Conservation (phyloP, 2,329 filamentous ascomycete species). For the Cercospora sp. region DNA sequence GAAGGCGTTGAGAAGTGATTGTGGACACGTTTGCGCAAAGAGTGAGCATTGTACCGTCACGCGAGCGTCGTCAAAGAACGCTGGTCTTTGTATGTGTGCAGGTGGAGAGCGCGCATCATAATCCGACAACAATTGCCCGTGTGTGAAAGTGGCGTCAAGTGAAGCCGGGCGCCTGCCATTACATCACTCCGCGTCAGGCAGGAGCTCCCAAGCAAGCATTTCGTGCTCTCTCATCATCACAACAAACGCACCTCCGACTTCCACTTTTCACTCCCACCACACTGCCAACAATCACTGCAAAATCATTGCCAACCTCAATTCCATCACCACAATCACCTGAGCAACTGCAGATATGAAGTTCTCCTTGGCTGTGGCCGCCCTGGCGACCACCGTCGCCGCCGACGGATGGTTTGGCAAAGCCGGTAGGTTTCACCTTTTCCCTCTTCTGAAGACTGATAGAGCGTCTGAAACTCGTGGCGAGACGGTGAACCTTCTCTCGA, state of each 20-base stretch:
- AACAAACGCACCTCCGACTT: not conserved
- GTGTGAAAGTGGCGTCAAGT: not conserved
- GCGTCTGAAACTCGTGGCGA: constrained; percentile 1
- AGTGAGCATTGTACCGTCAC: not conserved
- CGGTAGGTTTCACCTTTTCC: constrained; percentile 57
- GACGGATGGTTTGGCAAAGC: constrained; percentile 85
- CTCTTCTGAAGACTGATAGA: not conserved
- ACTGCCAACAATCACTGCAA: not conserved
- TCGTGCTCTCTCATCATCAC: not conserved
- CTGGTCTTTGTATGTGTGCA: not conserved
- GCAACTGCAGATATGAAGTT: constrained; percentile 68
- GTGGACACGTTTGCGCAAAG: not conserved
- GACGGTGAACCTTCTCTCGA: not conserved
- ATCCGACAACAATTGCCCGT: not conserved
- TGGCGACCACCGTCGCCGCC: constrained; percentile 69
- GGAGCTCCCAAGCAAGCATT: constrained; percentile 2
- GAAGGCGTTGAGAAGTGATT: not conserved
- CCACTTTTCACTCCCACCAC: not conserved
- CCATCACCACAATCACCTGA: not conserved
- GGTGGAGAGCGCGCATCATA: not conserved
- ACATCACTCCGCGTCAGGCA: constrained; percentile 7
- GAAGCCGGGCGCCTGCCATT: not conserved
- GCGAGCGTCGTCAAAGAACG: not conserved
- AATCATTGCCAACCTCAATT: not conserved
- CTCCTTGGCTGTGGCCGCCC: constrained; percentile 68